These are phyloP conservation scores for Elongisporangium anandrum DNA, from an alignment of 352 stramenopile genomes.

Conservation along the genomic window DNA sequence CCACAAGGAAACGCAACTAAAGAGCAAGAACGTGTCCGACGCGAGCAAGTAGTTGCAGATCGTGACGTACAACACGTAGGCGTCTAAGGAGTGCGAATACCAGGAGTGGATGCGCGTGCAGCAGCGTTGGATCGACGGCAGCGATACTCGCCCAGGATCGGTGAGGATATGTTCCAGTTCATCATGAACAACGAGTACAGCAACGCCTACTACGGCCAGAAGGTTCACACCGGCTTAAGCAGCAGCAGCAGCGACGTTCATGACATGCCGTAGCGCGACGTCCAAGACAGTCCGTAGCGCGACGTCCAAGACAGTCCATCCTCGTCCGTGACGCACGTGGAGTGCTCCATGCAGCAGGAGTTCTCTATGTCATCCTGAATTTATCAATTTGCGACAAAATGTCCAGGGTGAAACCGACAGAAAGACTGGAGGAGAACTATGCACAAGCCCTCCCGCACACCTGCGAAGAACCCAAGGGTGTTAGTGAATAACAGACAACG, in stretches of 20 bases:
- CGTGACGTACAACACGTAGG: constrained; percentile 68
- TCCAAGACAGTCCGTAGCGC: no score
- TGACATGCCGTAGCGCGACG: no score
- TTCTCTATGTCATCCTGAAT: no score
- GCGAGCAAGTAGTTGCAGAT: constrained; percentile 33
- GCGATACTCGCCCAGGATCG: constrained; percentile 42
- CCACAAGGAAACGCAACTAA: constrained; percentile 54
- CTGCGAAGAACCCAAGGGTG: no score
- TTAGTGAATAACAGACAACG: no score
- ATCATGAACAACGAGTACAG: constrained; percentile 77
- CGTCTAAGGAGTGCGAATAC: constrained; percentile 49
- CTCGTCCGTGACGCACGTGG: constrained; percentile 48
- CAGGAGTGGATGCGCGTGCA: constrained; percentile 67
- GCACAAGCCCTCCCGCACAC: no score
- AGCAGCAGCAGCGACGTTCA: constrained; percentile 4
- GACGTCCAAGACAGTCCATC: constrained; percentile 5
- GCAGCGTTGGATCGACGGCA: constrained; percentile 65
- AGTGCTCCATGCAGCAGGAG: constrained; percentile 57
- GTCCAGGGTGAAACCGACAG: no score
- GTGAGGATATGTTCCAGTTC: constrained; percentile 58
- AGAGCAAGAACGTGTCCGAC: constrained; percentile 7
- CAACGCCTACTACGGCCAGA: constrained; percentile 56
- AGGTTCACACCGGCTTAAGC: constrained; percentile 31
- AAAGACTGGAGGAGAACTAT: no score
- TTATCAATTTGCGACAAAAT: no score